These are phyloP conservation scores for Cutaneotrichosporon sp. DNA, from an alignment of 1,284 basidiomycete species.

Conservation along the genomic window DNA sequence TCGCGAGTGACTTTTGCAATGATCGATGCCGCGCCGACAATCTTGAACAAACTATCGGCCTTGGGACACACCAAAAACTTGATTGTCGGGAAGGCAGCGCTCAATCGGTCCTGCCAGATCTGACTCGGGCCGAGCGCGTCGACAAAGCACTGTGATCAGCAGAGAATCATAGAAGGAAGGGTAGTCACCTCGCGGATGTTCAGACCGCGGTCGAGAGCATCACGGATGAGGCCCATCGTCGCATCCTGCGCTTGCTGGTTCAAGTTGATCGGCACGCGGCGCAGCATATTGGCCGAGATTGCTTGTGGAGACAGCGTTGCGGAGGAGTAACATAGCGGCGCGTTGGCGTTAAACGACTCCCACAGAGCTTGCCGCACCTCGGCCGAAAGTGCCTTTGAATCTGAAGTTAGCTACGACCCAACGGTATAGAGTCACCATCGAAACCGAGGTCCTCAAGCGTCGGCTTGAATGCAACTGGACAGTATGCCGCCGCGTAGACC, in stretches of 20 bases:
- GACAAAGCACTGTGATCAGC: conserved; percentile 75
- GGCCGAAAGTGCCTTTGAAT: conserved; percentile 86
- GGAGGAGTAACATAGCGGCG: conserved; percentile 56
- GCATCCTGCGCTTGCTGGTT: conserved; percentile 91
- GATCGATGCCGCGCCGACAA: conserved; percentile 94
- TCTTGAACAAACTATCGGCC: conserved; percentile 92
- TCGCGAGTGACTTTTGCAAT: conserved; percentile 94
- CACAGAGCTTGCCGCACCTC: conserved; percentile 61
- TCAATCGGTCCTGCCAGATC: conserved; percentile 78
- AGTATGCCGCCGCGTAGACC: conserved; percentile 94
- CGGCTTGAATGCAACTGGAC: conserved; percentile 73
- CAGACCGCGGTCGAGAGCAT: conserved; percentile 76
- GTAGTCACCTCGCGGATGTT: conserved; percentile 70
- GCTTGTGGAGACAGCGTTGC: conserved; percentile 65
- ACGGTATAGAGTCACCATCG: conserved; percentile 58
- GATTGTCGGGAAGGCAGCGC: conserved; percentile 74
- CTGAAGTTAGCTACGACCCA: conserved; percentile 25
- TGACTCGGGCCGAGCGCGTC: conserved; percentile 89
- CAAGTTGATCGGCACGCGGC: conserved; percentile 77
- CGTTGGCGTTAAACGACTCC: conserved; percentile 40
- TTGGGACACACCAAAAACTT: conserved; percentile 86
- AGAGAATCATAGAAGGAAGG: not conserved
- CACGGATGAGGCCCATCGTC: conserved; percentile 81
- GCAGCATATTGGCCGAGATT: conserved; percentile 89
- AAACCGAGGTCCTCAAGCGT: conserved; percentile 80